Base-by-base conservation (phyloP, 2,329 filamentous ascomycete genomes). In the Daldinia sp. region DNA sequence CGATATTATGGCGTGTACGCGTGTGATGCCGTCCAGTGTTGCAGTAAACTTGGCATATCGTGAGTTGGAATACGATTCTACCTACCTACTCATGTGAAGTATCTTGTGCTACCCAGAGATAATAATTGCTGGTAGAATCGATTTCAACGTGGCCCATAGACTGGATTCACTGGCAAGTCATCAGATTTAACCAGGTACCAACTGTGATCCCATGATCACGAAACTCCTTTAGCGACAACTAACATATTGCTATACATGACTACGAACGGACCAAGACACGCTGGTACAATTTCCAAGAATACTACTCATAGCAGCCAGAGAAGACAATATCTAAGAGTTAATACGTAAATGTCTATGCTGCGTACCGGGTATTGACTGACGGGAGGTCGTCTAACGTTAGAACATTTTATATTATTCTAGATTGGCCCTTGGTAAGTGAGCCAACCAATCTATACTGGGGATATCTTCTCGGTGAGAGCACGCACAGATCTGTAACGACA, bases 1-100 rank as follows among this genome's bases (percentile, higher is more conserved):
- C 32, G 45, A 29, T 48, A n/a, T n/a, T n/a, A n/a, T n/a, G n/a
- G n/a, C n/a, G n/a, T n/a, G n/a, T n/a, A 30, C 15, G 23, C 19
- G 51, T 32, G 56, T 41, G 34, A 27, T 43, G 41, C 15, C 15
- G n/a, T 43, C 56, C 35, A 34, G 54, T 54, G 41, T 54, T 51
- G 37, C 13, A 62, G 60, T 55, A 47, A 41, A 34, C 27, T 47
- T 47, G 45, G 45, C 45, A 32, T 30, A 48, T 45, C 27, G 10
- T 48, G 45, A 48, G 25, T 21, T 30, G 10, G 27, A 32, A 48
- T 30, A 48, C n/a, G 21, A 9, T 13, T 27, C 21, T 27, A 3
- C 39, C 13, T 15, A 27, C 15, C 21, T 27, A 3, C 39, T 7
- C 9, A 27, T 9, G 13, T 45, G 6, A 27, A 27, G 39, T 27